These are phyloP conservation scores for Rhododendron molle DNA, from an alignment of 148 eudicot genomes.

Conservation along the genomic window DNA sequence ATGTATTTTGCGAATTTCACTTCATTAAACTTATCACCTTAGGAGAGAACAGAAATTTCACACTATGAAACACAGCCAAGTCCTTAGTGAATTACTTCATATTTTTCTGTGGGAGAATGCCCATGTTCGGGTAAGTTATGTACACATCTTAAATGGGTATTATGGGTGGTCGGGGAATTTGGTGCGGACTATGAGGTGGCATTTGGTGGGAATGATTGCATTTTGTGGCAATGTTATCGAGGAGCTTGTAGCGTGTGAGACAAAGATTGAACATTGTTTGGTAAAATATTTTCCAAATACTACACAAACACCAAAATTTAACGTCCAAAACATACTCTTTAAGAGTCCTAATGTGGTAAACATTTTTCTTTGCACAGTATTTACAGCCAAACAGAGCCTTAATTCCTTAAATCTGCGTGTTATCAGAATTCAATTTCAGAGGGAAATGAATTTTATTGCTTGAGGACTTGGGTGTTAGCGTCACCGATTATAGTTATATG, in stretches of 20 bases:
- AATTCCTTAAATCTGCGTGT: not conserved
- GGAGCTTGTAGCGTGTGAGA: not conserved
- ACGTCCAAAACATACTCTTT: not conserved
- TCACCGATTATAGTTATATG: not conserved
- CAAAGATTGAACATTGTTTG: not conserved
- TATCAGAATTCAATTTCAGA: not conserved
- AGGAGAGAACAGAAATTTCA: not conserved
- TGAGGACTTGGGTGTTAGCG: not conserved
- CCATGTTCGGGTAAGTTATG: not conserved
- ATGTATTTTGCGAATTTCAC: not conserved
- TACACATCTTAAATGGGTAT: not conserved
- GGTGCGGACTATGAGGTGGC: not conserved
- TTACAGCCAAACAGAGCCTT: not conserved
- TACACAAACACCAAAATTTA: not conserved
- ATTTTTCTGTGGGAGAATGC: not conserved
- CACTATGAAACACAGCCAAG: not conserved
- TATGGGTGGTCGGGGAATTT: not conserved
- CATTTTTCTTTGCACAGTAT: not conserved
- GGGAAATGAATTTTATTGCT: not conserved
- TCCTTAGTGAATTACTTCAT: not conserved
- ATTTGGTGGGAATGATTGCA: not conserved
- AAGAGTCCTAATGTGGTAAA: not conserved
- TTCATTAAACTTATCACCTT: not conserved
- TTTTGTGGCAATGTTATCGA: not conserved
- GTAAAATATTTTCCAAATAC: not conserved